phyloP scores from a whole-genome alignment of 2,329 filamentous ascomycete species.

The Sclerotinia glacialis region DNA sequence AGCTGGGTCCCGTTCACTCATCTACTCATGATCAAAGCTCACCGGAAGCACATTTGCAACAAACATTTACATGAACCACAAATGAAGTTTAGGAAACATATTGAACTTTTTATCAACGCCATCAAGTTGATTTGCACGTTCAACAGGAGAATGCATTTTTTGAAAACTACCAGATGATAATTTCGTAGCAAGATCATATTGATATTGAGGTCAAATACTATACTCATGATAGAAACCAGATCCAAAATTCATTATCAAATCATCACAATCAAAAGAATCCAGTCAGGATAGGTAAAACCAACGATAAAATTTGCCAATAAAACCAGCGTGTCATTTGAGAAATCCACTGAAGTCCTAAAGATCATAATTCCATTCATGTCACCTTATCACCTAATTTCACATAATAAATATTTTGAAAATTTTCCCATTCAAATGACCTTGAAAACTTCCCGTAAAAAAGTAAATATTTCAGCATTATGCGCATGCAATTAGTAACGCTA shows the following conservation, averaged over 20 bases:
- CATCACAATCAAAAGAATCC: neutral
- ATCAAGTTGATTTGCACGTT: no score
- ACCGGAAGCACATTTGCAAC: neutral
- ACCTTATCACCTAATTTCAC: neutral
- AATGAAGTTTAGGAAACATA: no score
- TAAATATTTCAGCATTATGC: neutral
- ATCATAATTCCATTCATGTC: constrained; percentile 6
- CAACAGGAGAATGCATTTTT: no score
- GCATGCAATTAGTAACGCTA: constrained; percentile 12
- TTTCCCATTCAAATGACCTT: neutral
- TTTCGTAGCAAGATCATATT: neutral
- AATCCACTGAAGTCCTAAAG: neutral
- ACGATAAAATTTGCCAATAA: constrained; percentile 4
- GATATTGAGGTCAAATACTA: neutral
- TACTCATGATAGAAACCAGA: neutral
- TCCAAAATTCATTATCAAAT: neutral
- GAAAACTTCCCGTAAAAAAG: neutral
- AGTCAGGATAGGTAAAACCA: neutral
- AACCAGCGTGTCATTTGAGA: neutral
- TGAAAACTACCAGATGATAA: neutral
- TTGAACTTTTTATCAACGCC: no score
- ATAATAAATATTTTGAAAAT: neutral
- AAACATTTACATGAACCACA: neutral
- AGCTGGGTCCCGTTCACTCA: neutral
- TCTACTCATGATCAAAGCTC: neutral